Conservation (phyloP, 2,329 filamentous ascomycete genomes). For the Venturia aucupariae region DNA sequence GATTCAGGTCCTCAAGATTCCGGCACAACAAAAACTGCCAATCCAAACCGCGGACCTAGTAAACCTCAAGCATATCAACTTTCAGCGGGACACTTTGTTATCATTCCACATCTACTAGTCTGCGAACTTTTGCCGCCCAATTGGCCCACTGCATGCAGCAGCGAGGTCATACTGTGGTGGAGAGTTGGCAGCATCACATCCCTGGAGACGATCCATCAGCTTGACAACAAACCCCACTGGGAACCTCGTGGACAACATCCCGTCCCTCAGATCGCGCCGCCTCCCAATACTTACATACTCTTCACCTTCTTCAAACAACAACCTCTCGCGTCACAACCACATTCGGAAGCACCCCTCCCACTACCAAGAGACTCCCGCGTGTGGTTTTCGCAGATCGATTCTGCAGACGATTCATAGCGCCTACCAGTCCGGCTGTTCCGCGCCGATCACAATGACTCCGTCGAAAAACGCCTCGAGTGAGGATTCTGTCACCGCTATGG, state of each 20-base stretch:
- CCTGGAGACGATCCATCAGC: not conserved
- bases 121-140: not conserved
- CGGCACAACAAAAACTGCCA: not conserved
- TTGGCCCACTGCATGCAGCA: not conserved
- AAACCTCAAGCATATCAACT: not conserved
- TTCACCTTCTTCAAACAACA: not conserved
- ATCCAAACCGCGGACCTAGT: not conserved
- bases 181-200: not conserved
- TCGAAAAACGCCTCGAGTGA: not conserved
- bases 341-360: not conserved
- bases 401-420: not conserved
- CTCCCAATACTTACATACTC: not conserved
- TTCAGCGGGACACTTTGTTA: not conserved
- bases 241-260: not conserved
- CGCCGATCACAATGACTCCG: not conserved
- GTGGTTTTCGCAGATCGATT: not conserved
- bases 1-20: not conserved
- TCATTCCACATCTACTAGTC: not conserved
- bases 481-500: not conserved
- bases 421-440: not conserved
- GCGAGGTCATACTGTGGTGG: constrained; percentile 2
- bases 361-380: not conserved
- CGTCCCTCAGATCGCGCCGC: not conserved
- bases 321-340: not conserved
- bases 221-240: not conserved